Evolutionary conservation across 495 filamentous ascomycete species (phyloP), one percentile per base, ranked within the genome.

Genomic region (Talaromyces trachyspermus): DNA sequence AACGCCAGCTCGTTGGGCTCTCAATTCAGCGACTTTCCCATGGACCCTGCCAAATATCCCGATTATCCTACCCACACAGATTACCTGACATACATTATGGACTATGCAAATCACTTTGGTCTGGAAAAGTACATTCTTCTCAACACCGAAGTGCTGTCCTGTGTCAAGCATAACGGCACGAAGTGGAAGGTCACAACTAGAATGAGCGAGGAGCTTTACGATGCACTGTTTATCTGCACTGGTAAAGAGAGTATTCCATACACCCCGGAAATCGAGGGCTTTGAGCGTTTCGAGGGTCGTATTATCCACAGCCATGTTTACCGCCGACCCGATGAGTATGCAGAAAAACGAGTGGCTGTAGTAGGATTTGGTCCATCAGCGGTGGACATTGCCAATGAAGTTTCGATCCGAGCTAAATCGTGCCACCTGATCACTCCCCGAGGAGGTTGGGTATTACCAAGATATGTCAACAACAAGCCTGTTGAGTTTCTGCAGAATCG

Each of bases 11-110:
- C 60, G 40, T 54, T 54, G 22, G 54, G 55, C 11, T 52, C 60
- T 40, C 51, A 50, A 27, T 59, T 61, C 58, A 56, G 50, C 25
- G 62, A 64, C 38, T 68, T 65, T 50, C 64, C 62, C 2, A 54
- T 62, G 30, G 56, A 65, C 33, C 58, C 54, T 9, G 44, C 48
- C n/a, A 43, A 52, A 32, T 66, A 64, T 36, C 29, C 47, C 2
- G 50, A 56, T 30, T 52, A 47, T 30, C 53, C 44, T 12, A 26
- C 38, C 43, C 54, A 61, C 48, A 32, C 49, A 15, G 53, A 50
- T 48, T 55, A 43, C 37, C 49, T 59, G 36, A 56, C 23, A 37
- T 54, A 67, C 17, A 52, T 64, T 22, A 18, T 54, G 22, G 55
- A 64, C 42, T 59, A 65, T 40, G 61, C 61, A 15, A 56, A 56